phyloP scores from a whole-genome alignment of 176 grass and related monocot genomes.

The Ensete glaucum region DNA sequence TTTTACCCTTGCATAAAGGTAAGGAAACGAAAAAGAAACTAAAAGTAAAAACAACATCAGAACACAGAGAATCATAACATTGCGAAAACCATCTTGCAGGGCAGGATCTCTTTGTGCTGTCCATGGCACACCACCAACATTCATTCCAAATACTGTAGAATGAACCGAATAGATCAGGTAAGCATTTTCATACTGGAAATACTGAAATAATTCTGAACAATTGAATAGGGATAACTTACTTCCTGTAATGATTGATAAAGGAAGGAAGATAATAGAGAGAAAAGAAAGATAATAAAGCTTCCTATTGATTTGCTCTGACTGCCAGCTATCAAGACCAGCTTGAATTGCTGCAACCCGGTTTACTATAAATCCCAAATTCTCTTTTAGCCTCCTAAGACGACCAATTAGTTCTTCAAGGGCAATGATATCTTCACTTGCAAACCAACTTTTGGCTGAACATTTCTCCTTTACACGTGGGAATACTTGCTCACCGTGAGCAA shows the following conservation, averaged over 20 bases:
- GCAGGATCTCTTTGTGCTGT: slow-evolving; percentile 62
- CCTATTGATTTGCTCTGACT: slow-evolving; percentile 85
- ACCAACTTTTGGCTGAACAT: slow-evolving; percentile 78
- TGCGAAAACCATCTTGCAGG: slow-evolving; percentile 58
- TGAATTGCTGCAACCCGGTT: slow-evolving; percentile 74
- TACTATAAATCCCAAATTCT: slow-evolving; percentile 76
- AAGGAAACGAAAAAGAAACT: slow-evolving; percentile 67
- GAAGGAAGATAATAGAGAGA: slow-evolving; percentile 86
- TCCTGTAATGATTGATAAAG: slow-evolving; percentile 86
- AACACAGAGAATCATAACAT: slow-evolving; percentile 76
- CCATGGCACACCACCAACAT: slow-evolving; percentile 90
- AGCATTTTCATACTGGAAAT: not conserved
- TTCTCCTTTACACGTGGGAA: slow-evolving; percentile 87
- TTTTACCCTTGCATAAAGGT: slow-evolving; percentile 50
- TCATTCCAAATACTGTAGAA: slow-evolving; percentile 75
- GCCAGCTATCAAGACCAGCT: slow-evolving; percentile 91
- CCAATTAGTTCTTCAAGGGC: slow-evolving; percentile 78
- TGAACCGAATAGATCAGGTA: not conserved
- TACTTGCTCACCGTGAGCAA: slow-evolving; percentile 84
- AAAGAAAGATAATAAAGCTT: slow-evolving; percentile 93
- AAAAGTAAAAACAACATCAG: slow-evolving; percentile 57
- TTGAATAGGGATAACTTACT: slow-evolving; percentile 27
- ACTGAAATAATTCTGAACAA: not conserved
- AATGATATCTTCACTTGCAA: slow-evolving; percentile 43
- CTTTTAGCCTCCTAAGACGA: slow-evolving; percentile 84